Base-by-base conservation (phyloP, 768 basidiomycete genomes). In the Porpolomopsis calyptriformis region DNA sequence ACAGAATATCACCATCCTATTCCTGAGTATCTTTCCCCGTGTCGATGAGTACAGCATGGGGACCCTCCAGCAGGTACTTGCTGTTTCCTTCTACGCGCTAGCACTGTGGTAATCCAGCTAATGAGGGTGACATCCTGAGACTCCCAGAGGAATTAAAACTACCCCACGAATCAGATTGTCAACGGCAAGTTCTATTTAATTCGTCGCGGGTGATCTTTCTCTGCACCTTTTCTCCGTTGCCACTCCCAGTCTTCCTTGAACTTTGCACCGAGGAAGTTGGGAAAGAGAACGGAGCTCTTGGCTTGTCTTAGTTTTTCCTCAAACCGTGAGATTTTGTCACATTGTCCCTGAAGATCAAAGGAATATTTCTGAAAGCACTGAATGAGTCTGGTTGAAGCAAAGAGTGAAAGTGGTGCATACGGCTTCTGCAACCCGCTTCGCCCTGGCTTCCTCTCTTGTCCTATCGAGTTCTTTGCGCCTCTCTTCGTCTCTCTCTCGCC, bases 391-490 rank as follows among this genome's bases (percentile, higher is more conserved):
- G 39, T 18, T 36, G 4, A 33, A 42, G 25, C 34, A 23, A 41
- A 45, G 37, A 24, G 49, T 6, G 16, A 38, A 24, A n/a, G 9
- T 10, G 18, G 20, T 18, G 35, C 27, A 57, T 40, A 82, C 82
- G 39, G 71, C 68, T 52, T 83, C 81, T 34, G 66, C 61, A 16
- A 63, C 62, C 8, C 78, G 71, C 52, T 73, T 80, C 1, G 71
- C 71, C 51, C 71, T 70, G 14, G 78, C 80, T 31, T 85, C 84
- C 31, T 85, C 80, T 46, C 80, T 72, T 78, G 82, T 74, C 55
- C 67, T 75, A 55, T 79, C 70, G 53, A 86, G 54, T 47, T 87
- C 81, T 52, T 72, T 80, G 47, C 75, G 69, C 40, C 81, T 68
- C 56, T 85, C 82, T 51, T 84, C 82, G n/a, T 82, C 76, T 49